Conservation (phyloP, 495 filamentous ascomycete genomes). For the Penicillium coprophilum region DNA sequence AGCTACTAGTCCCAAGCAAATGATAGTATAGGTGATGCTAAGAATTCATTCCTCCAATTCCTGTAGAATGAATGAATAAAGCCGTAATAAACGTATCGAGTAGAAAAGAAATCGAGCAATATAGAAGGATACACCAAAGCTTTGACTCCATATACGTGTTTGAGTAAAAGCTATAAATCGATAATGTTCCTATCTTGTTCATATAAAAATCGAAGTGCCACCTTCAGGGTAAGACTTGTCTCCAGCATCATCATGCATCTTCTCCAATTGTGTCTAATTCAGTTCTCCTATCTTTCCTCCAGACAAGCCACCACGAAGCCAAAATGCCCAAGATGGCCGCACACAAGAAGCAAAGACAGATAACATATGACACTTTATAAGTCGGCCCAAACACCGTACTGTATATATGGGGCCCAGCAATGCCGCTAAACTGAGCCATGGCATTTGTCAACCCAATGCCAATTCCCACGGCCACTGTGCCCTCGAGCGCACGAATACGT, state of each 20-base stretch:
- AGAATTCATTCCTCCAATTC: too few relatives aligned
- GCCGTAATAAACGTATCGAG: too few relatives aligned
- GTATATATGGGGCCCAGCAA: conserved; percentile 44
- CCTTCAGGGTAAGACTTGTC: neutral
- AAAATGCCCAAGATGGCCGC: conserved; percentile 37
- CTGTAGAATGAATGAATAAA: too few relatives aligned
- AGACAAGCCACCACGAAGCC: conserved; percentile 36
- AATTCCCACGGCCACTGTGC: conserved; percentile 40
- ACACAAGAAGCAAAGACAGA: conserved; percentile 40
- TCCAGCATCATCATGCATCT: neutral
- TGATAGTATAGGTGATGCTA: too few relatives aligned
- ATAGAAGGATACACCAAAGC: too few relatives aligned
- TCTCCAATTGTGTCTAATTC: neutral
- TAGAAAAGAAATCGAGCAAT: too few relatives aligned
- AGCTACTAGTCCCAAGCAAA: too few relatives aligned
- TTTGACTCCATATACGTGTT: too few relatives aligned
- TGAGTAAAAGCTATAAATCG: neutral
- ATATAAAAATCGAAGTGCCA: neutral
- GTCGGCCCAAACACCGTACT: conserved; percentile 42
- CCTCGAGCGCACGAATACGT: conserved; percentile 42
- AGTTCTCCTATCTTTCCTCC: conserved; percentile 27
- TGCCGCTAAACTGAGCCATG: conserved; percentile 47
- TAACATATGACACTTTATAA: conserved; percentile 39
- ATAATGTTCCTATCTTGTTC: neutral
- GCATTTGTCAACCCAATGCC: conserved; percentile 48